phyloP scores from a whole-genome alignment of 306 rosid species.

The Mimosa bimucronata region DNA sequence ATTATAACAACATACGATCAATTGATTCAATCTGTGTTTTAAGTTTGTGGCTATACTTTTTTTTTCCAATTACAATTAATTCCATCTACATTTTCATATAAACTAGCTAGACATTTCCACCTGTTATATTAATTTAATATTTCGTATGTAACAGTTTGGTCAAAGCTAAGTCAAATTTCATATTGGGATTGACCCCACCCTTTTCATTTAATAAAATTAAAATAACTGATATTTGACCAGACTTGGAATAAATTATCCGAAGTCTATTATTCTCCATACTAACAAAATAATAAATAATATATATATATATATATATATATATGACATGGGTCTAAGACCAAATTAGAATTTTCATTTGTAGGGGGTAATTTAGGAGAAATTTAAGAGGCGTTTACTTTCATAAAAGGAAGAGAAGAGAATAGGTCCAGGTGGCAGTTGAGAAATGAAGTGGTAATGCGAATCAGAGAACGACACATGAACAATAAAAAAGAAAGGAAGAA shows the following conservation, averaged over 20 bases:
- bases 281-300: neutral
- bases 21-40: too few relatives aligned
- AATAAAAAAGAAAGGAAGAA: neutral
- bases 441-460: neutral
- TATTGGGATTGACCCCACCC: neutral
- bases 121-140: neutral
- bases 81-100: too few relatives aligned
- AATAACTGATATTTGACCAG: neutral
- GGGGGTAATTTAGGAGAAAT: neutral
- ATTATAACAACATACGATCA: too few relatives aligned
- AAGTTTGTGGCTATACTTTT: too few relatives aligned
- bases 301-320: too few relatives aligned
- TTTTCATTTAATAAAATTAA: neutral
- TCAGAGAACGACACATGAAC: neutral
- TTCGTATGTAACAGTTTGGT: neutral
- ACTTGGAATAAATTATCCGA: neutral
- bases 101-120: too few relatives aligned
- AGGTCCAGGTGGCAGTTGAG: neutral
- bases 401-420: neutral
- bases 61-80: neutral
- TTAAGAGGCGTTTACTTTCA: neutral
- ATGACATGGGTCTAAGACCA: neutral
- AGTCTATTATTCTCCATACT: neutral
- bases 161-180: neutral
- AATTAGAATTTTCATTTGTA: neutral